Evolutionary conservation across 495 filamentous ascomycete species (phyloP), one percentile per base, ranked within the genome.

Genomic region (Venustampulla echinocandica): DNA sequence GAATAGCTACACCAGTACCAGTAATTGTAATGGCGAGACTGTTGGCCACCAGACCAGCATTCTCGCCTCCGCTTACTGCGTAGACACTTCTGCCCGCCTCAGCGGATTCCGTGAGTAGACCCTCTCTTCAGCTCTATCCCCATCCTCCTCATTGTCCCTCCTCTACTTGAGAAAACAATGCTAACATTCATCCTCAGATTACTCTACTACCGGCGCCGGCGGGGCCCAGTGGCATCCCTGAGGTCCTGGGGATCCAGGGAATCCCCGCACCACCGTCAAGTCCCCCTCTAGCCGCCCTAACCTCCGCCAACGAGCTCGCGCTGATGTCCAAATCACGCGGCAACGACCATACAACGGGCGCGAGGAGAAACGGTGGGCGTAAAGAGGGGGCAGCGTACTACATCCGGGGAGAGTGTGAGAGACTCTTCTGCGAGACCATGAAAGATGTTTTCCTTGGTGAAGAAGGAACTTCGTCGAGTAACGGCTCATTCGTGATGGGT

Each of bases 331-430:
- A 35, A 38, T 25, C 39, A 48, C 47, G 54, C 51, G 57, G 55
- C 52, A 59, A 53, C 55, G 48, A 54, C 22, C 37, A 40, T 19
- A n/a, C n/a, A n/a, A 30, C 44, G 51, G 64, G 59, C 48, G 59
- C 58, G 53, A 65, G 61, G 54, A 65, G 57, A 35, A 40, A 40
- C 11, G n/a, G 37, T 19, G 61, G 68, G 63, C 69, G 79, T 61
- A 77, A 76, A 76, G 82, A 80, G 83, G 89, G 87, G 85, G 89
- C 89, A 79, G 77, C 84, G 82, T 79, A 87, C 69, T 80, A 79
- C 71, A 94, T 96, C 75, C 85, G 82, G 87, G 90, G 79, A 87
- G 87, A 95, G 86, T 93, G 90, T 96, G 90, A 95, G 89, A 96
- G 90, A 70, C 90, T 96, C 77, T 92, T 96, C 76, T 96, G 90